These are phyloP conservation scores for Penicillium dipodomyicola DNA, from an alignment of 495 filamentous ascomycete genomes.

Conservation along the genomic window DNA sequence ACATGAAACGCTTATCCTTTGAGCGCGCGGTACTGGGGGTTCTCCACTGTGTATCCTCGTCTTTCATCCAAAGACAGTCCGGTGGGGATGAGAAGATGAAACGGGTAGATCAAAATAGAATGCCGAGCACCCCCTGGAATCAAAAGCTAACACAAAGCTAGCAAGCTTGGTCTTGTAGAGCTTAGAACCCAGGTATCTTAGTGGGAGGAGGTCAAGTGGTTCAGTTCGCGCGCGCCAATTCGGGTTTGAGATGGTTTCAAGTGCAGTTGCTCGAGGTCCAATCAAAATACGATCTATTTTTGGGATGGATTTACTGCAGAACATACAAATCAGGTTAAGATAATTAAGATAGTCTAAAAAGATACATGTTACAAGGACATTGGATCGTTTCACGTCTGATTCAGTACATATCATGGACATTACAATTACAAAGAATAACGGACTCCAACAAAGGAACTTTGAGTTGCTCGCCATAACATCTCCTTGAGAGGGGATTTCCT, in stretches of 20 bases:
- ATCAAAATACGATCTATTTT: constrained; percentile 11
- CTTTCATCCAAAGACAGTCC: constrained; percentile 13
- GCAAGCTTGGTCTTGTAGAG: not conserved
- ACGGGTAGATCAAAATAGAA: constrained; percentile 17
- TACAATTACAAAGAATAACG: constrained; percentile 21
- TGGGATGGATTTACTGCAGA: not conserved
- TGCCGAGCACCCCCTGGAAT: not conserved
- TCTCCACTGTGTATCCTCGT: constrained; percentile 9
- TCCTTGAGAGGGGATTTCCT: constrained; percentile 32
- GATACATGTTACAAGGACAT: not conserved
- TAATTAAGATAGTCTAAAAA: not conserved
- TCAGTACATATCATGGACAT: constrained; percentile 24
- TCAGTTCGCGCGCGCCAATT: constrained; percentile 30
- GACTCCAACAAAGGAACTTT: constrained; percentile 10
- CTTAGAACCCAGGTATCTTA: not conserved
- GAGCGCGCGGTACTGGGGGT: constrained; percentile 13
- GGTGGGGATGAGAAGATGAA: constrained; percentile 17
- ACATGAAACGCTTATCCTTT: constrained; percentile 21
- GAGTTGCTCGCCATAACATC: constrained; percentile 24
- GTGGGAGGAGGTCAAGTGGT: not conserved
- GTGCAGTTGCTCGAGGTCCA: constrained; percentile 13
- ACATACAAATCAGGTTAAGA: not conserved
- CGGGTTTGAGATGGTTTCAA: constrained; percentile 17
- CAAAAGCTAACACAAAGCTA: not conserved
- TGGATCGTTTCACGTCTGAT: constrained; percentile 12